phyloP scores from a whole-genome alignment of 2,329 filamentous ascomycete genomes.

The Sclerotinia sclerotiorum region DNA sequence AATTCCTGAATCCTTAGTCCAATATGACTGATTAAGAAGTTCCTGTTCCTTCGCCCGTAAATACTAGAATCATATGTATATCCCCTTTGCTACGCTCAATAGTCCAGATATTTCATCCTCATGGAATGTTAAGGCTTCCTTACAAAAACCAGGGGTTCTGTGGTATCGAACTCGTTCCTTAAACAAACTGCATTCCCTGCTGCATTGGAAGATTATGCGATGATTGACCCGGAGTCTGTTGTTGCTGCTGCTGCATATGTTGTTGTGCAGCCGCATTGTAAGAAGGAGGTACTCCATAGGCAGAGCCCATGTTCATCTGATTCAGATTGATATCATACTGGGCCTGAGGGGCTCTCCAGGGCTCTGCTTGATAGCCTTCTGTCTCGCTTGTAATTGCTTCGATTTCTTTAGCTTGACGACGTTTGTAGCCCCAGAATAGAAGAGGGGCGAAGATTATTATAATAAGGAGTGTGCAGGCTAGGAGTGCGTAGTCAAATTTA shows the following conservation, averaged over 20 bases:
- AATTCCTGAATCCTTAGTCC: not conserved
- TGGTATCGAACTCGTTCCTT: not conserved
- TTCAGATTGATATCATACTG: constrained; percentile 18
- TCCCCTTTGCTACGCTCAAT: not conserved
- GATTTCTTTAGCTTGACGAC: constrained; percentile 4
- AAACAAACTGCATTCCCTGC: constrained; percentile 19
- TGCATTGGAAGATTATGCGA: constrained; percentile 12
- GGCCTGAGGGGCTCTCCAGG: constrained; percentile 17
- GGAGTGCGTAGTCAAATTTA: constrained; percentile 50
- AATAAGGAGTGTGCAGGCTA: constrained; percentile 48
- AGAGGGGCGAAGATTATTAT: constrained; percentile 43
- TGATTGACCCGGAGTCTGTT: not conserved
- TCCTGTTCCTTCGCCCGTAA: not conserved
- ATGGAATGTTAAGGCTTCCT: not conserved
- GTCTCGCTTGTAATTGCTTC: not conserved
- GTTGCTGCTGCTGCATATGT: not conserved
- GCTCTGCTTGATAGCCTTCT: constrained; percentile 21
- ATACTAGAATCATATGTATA: not conserved
- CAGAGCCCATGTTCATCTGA: constrained; percentile 5
- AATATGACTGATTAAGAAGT: not conserved
- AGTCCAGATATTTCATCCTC: not conserved
- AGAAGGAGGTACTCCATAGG: not conserved
- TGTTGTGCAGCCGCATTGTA: not conserved
- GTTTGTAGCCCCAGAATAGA: constrained; percentile 27
- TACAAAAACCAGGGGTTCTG: not conserved